Base-by-base conservation (phyloP, 352 stramenopile genomes). In the Pythium rishiriense region DNA sequence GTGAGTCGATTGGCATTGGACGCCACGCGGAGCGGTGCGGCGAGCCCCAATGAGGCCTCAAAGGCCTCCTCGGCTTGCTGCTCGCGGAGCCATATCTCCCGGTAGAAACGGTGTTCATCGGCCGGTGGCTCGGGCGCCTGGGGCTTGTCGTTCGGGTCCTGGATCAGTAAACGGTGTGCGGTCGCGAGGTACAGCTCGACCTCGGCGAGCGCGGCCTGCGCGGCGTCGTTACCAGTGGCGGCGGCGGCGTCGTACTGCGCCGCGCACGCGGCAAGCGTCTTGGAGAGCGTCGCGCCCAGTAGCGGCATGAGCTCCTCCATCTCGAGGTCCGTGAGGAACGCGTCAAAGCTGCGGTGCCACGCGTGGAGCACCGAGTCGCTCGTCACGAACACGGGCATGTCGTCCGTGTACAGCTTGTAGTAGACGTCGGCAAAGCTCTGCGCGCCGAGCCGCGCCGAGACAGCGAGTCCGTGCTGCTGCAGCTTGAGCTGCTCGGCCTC, bases 281-380 rank as follows among this genome's bases (percentile, higher is more conserved):
- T 39, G 33, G 33, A 9, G 0, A 70, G 52, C 8, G 62, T 17
- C 1, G 5, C 17, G 11, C 22, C 14, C 22, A 70, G 42, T 22
- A 62, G 14, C 41, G 55, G 55, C 31, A 62, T 25, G 29, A 66
- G 50, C 42, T 49, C 7, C 29, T 53, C 31, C 47, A 51, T 31
- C 25, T 70, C 64, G 4, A 70, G 24, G 3, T 66, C 64, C 3
- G 57, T 37, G 4, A 70, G 42, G 33, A 70, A 65, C 22, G 64
- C 49, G 42, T 72, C 65, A 26, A 72, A 72, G 52, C 58, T 68
- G 52, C 59, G 59, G 43, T 72, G 65, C 65, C 65, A 72, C 33
- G 45, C 26, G 45, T 31, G 33, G 9, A 39, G 33, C 1, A 39
- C 33, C 33, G 33, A 39, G 9, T 39, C 65, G 22, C 58, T 61